Conservation (phyloP, 1,139 yeast genomes). For the Arxiozyma heterogenica region DNA sequence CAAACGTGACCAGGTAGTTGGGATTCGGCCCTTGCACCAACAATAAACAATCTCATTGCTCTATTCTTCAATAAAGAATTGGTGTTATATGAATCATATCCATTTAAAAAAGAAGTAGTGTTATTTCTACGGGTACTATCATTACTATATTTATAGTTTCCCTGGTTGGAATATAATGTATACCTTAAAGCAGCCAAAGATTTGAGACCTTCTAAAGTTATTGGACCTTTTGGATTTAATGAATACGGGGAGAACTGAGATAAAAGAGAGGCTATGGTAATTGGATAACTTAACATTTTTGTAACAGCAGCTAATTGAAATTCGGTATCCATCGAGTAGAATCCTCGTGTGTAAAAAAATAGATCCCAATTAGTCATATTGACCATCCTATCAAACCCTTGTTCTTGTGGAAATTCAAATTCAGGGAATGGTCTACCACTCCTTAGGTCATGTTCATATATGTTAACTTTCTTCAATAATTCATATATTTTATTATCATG, state of each 20-base stretch:
- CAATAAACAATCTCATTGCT: conserved; percentile 79
- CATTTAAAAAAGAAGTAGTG: conserved; percentile 31
- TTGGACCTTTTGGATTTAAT: conserved; percentile 73
- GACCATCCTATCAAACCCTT: conserved; percentile 66
- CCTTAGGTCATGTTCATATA: conserved; percentile 89
- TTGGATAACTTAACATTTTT: conserved; percentile 86
- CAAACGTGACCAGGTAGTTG: conserved; percentile 93
- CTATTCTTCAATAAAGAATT: conserved; percentile 30
- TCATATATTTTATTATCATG: conserved; percentile 63
- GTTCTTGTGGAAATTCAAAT: conserved; percentile 82
- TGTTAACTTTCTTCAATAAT: conserved; percentile 73
- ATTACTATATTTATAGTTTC: conserved; percentile 24
- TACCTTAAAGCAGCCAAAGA: conserved; percentile 87
- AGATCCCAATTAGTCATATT: conserved; percentile 89
- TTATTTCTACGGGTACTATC: conserved; percentile 13
- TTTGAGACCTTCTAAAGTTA: conserved; percentile 85
- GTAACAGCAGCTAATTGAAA: conserved; percentile 94
- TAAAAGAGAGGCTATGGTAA: conserved; percentile 75
- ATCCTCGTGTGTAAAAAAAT: conserved; percentile 85
- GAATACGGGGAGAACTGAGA: conserved; percentile 82
- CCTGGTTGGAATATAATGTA: conserved; percentile 74
- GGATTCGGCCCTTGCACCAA: conserved; percentile 91
- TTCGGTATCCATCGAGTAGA: conserved; percentile 93
- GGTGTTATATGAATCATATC: conserved; percentile 4
- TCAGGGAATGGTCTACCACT: conserved; percentile 93